Evolutionary conservation across 257 asterid genomes (phyloP), one percentile per base, ranked within the genome.

Genomic region (Vinca minor): DNA sequence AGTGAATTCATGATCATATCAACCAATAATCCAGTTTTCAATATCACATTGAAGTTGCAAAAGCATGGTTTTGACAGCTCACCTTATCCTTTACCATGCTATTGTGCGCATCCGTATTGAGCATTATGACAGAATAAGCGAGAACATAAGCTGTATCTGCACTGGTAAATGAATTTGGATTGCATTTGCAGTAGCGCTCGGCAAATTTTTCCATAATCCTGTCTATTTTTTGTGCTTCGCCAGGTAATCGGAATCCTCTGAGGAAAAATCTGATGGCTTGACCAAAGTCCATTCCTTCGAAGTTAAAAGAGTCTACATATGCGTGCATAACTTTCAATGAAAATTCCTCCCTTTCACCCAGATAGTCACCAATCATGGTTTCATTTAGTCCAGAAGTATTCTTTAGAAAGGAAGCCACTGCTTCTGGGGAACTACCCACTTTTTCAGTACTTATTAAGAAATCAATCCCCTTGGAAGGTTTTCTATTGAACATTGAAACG

Each of bases 191-290:
- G 74, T 77, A 93, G 68, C 97, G 96, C 71, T 93, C 97, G 49
- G 98, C 98, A 87, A 93, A 93, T 72, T 93, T 93, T 76, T 93
- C 98, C 98, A 93, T 93, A 76, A 93, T 87, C 50, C 97, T 93
- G 64, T 93, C 98, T 35, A 93, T 93, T 79, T 93, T 93, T 77
- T 93, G 98, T 54, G 98, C 97, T 79, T 93, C 98, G 55, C 98
- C 98, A 66, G 98, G 98, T 62, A 93, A 81, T 70, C 98, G 87
- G 73, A 93, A 93, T 64, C 98, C 97, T 82, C 94, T 78, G 36
- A 93, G 79, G 80, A 93, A 93, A 76, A 85, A 89, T 73, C 98
- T 83, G 76, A 93, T 87, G 66, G 98, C 95, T 75, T 85, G 95
- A 56, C 96, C 98, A 75, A 93, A 93, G 75, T 83, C 86, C 96